phyloP scores from a whole-genome alignment of 2,329 filamentous ascomycete species.

The Aspergillus fumigatus region DNA sequence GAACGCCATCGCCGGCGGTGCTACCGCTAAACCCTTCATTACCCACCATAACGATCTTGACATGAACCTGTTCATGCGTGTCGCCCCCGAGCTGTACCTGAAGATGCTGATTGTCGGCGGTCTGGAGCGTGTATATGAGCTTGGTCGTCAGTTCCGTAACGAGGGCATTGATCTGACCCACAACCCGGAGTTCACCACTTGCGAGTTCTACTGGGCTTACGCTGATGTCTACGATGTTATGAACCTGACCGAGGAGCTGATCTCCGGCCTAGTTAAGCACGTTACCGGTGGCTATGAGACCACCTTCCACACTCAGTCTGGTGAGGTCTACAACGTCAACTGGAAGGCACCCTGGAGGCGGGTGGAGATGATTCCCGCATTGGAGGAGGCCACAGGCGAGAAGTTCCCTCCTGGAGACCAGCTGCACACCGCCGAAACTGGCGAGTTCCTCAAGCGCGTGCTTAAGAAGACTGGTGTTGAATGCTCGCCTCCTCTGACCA shows the following conservation, averaged over 20 bases:
- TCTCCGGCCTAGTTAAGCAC: conserved; percentile 83
- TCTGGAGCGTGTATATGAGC: conserved; percentile 89
- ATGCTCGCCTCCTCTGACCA: conserved; percentile 85
- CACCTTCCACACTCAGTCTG: conserved; percentile 77
- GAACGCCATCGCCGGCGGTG: conserved; percentile 91
- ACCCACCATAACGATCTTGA: conserved; percentile 95
- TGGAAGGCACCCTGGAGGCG: conserved; percentile 93
- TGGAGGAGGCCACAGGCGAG: conserved; percentile 85
- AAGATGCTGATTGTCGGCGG: conserved; percentile 96
- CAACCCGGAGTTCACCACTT: conserved; percentile 97
- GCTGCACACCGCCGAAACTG: conserved; percentile 84
- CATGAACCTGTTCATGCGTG: conserved; percentile 90
- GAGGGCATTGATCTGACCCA: conserved; percentile 89
- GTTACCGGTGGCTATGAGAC: conserved; percentile 82
- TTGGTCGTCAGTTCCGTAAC: conserved; percentile 93
- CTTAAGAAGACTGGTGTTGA: conserved; percentile 88
- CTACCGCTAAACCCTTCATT: conserved; percentile 89
- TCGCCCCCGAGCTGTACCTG: conserved; percentile 92
- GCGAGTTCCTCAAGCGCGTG: conserved; percentile 77
- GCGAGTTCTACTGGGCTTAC: conserved; percentile 96
- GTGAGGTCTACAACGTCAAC: conserved; percentile 86
- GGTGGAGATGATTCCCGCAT: conserved; percentile 90
- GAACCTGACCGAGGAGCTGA: conserved; percentile 86
- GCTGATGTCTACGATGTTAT: conserved; percentile 89
- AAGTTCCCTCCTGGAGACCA: conserved; percentile 89